Evolutionary conservation across 2,329 filamentous ascomycete species (phyloP).

Genomic region (Clarireedia homoeocarpa): DNA sequence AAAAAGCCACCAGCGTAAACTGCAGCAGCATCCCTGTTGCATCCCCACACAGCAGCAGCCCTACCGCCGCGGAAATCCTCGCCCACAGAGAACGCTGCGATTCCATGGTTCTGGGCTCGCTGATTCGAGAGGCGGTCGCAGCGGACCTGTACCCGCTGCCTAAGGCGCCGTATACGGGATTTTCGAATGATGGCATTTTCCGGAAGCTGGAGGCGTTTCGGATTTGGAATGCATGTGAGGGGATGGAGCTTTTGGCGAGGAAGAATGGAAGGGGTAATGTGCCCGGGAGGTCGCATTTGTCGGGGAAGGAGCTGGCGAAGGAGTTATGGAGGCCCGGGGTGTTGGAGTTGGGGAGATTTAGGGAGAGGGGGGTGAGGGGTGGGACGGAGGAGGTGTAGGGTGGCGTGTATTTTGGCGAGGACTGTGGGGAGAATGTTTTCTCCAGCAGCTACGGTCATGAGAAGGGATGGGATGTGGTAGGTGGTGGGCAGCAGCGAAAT

Average conservation of each 20-base stretch:
- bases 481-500: no score
- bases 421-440: no score
- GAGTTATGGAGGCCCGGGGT: no score
- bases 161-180: not conserved
- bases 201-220: not conserved
- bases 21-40: not conserved
- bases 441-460: no score
- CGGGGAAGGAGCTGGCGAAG: no score
- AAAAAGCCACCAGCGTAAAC: not conserved
- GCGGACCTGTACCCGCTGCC: not conserved
- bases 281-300: not conserved
- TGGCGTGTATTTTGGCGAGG: no score
- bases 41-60: not conserved
- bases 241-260: not conserved
- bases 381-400: no score
- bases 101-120: not conserved
- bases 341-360: no score
- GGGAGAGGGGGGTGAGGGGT: no score
- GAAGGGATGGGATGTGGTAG: no score
- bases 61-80: not conserved
- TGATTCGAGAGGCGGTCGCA: not conserved
- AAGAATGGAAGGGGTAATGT: not conserved
- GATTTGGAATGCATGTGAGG: not conserved
- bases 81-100: conserved; percentile 3
- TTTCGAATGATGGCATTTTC: not conserved